Base-by-base conservation (phyloP, 2,329 filamentous ascomycete genomes). In the Fusarium robinianum region DNA sequence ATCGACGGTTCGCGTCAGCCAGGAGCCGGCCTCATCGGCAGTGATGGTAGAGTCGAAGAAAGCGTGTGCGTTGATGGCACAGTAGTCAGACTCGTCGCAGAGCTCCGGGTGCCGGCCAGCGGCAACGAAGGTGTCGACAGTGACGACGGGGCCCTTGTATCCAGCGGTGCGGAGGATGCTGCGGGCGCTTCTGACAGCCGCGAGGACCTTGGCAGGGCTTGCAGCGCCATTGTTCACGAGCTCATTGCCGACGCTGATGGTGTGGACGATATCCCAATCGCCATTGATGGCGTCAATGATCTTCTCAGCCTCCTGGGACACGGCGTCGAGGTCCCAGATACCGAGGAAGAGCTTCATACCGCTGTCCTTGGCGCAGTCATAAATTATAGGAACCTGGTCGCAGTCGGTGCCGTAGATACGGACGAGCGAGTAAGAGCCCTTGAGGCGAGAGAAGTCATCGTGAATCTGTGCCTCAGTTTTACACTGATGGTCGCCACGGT, bases 351-450 rank as follows among this genome's bases (percentile, higher is more conserved):
- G 70, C 65, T 84, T 84, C 64, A 88, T 78, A 33, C 77, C 77
- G 58, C 81, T 76, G n/a, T 75, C 67, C 58, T 80, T 80, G 24
- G 84, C 85, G 7, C 84, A 84, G 8, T 74, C 67, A 21, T 86
- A 71, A 12, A 87, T 79, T 10, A 75, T 80, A 3, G 75, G 65
- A 25, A 89, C 78, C 65, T 91, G 86, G 60, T 88, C 72, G 67
- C 90, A 95, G 66, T 90, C 88, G 44, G 83, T 81, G 38, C 89
- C 90, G 63, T 95, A 95, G 62, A 88, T 79, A 36, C 90, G 87
- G 41, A 95, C 72, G 23, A 83, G 67, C 12, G 75, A 74, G 67
- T 86, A 90, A 10, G 69, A 66, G 15, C 68, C 64, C 10, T 71
- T 72, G 18, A 81, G 72, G 37, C 68, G 69, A 11, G 71, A 69